Percentiles rank a stretch among this genome's conserved stretches.
Conservation (phyloP, 2,329 filamentous ascomycete genomes). For the Aspergillus phoenicis region DNA sequence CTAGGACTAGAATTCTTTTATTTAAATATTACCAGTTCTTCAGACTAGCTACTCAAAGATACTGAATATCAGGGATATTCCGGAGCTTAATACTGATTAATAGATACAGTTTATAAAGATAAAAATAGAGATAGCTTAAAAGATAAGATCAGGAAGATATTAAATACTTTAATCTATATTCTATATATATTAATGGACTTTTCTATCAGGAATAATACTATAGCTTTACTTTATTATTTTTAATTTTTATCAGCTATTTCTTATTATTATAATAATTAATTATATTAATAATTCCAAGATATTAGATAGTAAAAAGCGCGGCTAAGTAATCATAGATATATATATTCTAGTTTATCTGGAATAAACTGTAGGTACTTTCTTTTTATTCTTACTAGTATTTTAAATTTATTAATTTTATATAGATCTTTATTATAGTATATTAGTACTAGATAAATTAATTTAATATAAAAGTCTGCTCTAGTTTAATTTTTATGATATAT, state of each 20-base stretch:
- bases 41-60: background rate
- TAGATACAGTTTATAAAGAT: background rate
- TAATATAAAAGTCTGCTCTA: constrained; percentile 13
- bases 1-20: background rate
- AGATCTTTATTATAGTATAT: constrained; percentile 29
- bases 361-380: constrained; percentile 27
- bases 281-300: background rate
- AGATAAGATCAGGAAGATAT: background rate
- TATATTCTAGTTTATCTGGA: constrained; percentile 36
- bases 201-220: background rate
- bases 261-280: constrained; percentile 17
- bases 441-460: constrained; percentile 31
- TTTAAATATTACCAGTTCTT: background rate
- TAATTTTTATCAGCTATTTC: constrained; percentile 34
- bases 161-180: background rate
- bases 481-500: too few species aligned
- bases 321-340: constrained; percentile 36
- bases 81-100: background rate
- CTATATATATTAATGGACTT: background rate
- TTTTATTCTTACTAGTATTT: background rate
- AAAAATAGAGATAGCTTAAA: background rate
- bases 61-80: background rate
- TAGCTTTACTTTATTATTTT: constrained; percentile 4
- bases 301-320: constrained; percentile 7
- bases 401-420: background rate